phyloP scores from a whole-genome alignment of 352 stramenopile species.

The Globisporangium perplexum region DNA sequence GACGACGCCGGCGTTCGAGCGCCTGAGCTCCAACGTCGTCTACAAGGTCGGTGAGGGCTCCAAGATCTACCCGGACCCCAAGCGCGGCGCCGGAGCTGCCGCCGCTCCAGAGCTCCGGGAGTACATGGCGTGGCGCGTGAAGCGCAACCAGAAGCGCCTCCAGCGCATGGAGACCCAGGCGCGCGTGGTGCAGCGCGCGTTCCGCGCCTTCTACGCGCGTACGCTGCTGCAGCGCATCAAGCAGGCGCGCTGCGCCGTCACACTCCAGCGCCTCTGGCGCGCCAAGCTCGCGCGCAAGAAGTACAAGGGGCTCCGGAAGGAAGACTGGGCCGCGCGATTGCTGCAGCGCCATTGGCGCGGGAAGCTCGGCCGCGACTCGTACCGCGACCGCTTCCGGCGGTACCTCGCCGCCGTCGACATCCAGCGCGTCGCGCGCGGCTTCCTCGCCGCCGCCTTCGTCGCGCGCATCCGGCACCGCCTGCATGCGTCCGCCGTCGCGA shows the following conservation, averaged over 20 bases:
- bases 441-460: conserved; percentile 58
- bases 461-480: conserved; percentile 38
- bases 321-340: conserved; percentile 88
- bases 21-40: conserved; percentile 78
- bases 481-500: conserved; percentile 44
- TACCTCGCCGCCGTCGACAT: conserved; percentile 81
- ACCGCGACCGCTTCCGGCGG: conserved; percentile 62
- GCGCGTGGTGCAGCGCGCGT: conserved; percentile 84
- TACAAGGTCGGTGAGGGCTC: conserved; percentile 79
- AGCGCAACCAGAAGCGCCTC: conserved; percentile 92
- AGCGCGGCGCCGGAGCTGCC: neutral
- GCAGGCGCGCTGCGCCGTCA: conserved; percentile 65
- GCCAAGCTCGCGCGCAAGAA: conserved; percentile 73
- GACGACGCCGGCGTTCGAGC: conserved; percentile 79
- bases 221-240: conserved; percentile 74
- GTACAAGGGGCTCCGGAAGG: conserved; percentile 71
- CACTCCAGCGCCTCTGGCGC: conserved; percentile 87
- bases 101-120: conserved; percentile 86
- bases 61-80: conserved; percentile 80
- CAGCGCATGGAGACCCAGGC: conserved; percentile 82
- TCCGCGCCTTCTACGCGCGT: conserved; percentile 86
- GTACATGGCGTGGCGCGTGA: conserved; percentile 95
- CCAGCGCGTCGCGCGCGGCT: conserved; percentile 84
- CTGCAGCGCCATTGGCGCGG: conserved; percentile 91
- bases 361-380: conserved; percentile 81